Base-by-base conservation (phyloP, 1,284 basidiomycete species). In the Leccinum subrobustum region DNA sequence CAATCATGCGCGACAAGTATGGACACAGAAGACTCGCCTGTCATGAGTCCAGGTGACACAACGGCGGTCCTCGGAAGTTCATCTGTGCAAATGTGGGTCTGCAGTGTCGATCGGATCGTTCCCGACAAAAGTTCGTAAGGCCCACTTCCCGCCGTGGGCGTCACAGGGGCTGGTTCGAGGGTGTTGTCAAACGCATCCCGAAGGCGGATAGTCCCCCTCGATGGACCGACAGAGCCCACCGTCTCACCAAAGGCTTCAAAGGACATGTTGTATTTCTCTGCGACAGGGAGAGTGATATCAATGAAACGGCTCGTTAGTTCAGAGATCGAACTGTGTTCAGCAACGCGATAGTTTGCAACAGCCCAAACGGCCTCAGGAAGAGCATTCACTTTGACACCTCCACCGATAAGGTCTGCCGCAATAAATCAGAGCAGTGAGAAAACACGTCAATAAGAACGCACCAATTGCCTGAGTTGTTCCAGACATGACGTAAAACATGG, bases 401-500 rank as follows among this genome's bases (percentile, higher is more conserved):
- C 82, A 25, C 66, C 58, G 33, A 82, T 68, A 12, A 84, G 67
- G 61, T 83, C 71, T 73, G 39, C 8, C 11, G 27, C 8, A 33
- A 25, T 8, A 39, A 14, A 51, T 67, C 16, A 68, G 47, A 7
- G 6, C 33, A 6, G 48, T 14, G 2, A 0, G 1, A 12, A 37
- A 33, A 18, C 3, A 14, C 9, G 12, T 8, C 20, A 48, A 23
- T 25, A 5, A 8, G 42, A 55, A 12, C 68, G 44, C 44, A 74
- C 71, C 81, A 12, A 82, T 72, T 4, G 83, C 84, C 64, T 84
- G 84, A 0, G 83, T 83, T 6, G 83, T 85, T 39, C 74, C 73
- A 4, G 73, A 63, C 18, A 66, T 12, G 8, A 65, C 70, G 9
- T 66, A 67, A 44, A 71, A 73, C 39, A 59, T 35, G 1, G 72